Conservation (phyloP, 495 filamentous ascomycete genomes). For the Pyrenula massariospora region DNA sequence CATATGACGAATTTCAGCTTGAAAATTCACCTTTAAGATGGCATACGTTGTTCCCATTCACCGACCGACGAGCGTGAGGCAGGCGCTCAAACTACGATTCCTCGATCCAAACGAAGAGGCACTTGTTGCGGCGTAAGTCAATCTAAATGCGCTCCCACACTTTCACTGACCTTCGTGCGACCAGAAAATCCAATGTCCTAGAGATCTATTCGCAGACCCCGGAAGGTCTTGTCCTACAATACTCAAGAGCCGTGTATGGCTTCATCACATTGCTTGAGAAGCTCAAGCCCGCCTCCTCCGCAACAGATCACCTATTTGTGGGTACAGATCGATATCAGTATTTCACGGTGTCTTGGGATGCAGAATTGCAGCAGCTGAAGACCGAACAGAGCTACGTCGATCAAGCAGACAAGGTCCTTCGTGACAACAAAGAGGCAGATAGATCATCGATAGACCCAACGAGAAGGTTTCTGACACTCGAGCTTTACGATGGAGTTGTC, state of each 20-base stretch:
- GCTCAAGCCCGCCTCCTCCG: conserved; percentile 58
- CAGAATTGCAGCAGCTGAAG: conserved; percentile 41
- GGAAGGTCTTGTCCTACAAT: conserved; percentile 47
- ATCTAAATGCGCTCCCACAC: conserved; percentile 6
- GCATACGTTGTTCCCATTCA: conserved; percentile 93
- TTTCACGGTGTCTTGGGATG: conserved; percentile 81
- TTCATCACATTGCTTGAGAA: conserved; percentile 76
- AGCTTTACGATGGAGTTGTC: conserved; percentile 82
- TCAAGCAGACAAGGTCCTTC: conserved; percentile 63
- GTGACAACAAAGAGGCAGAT: conserved; percentile 65
- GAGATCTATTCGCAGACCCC: conserved; percentile 63
- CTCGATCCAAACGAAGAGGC: conserved; percentile 62
- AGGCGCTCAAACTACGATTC: conserved; percentile 73
- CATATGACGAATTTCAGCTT: no score
- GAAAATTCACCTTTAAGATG: no score
- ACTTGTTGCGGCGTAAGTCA: conserved; percentile 71
- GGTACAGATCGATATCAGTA: conserved; percentile 83
- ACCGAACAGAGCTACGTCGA: conserved; percentile 64
- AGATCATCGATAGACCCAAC: conserved; percentile 74
- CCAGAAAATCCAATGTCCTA: conserved; percentile 80
- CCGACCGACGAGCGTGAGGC: conserved; percentile 74
- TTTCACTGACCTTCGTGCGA: no score
- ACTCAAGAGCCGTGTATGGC: conserved; percentile 65
- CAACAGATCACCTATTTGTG: conserved; percentile 82
- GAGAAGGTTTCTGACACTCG: conserved; percentile 68